These are phyloP conservation scores for Pseudogymnoascus sp. DNA, from an alignment of 2,329 filamentous ascomycete species.

Conservation along the genomic window DNA sequence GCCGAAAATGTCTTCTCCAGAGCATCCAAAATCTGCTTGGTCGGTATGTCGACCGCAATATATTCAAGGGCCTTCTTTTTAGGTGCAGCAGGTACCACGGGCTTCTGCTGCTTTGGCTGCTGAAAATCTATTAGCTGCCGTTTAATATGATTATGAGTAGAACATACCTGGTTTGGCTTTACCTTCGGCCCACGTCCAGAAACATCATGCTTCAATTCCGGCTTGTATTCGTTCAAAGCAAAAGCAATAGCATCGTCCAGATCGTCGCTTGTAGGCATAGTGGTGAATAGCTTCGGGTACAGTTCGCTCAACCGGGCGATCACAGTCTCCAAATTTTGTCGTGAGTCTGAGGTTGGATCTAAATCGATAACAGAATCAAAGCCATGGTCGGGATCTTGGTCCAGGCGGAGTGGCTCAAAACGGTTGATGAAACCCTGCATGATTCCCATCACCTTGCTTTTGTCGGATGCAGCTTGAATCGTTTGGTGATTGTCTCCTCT, in stretches of 20 bases:
- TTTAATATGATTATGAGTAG: slow-evolving; percentile 19
- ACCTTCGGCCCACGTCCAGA: slow-evolving; percentile 44
- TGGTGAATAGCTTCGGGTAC: slow-evolving; percentile 67
- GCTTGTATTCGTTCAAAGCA: slow-evolving; percentile 68
- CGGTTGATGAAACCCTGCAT: slow-evolving; percentile 90
- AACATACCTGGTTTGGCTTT: slow-evolving; percentile 23
- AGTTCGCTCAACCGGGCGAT: slow-evolving; percentile 61
- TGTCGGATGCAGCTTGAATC: slow-evolving; percentile 73
- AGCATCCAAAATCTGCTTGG: slow-evolving; percentile 41
- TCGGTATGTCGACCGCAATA: slow-evolving; percentile 49
- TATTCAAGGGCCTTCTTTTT: slow-evolving; percentile 53
- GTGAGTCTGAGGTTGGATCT: slow-evolving; percentile 66
- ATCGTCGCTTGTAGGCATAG: slow-evolving; percentile 61
- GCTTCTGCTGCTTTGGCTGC: slow-evolving; percentile 25
- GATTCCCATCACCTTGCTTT: slow-evolving; percentile 70
- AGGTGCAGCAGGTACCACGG: slow-evolving; percentile 29
- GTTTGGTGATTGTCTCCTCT: slow-evolving; percentile 97
- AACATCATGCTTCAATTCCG: slow-evolving; percentile 67
- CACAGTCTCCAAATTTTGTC: slow-evolving; percentile 75
- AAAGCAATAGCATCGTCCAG: slow-evolving; percentile 71
- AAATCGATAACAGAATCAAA: slow-evolving; percentile 85
- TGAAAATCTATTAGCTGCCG: slow-evolving; percentile 15
- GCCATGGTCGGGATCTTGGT: slow-evolving; percentile 61
- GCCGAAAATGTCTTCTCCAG: slow-evolving; percentile 63
- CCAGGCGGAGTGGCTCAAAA: slow-evolving; percentile 68